These are phyloP conservation scores for Speleostelium caveatum DNA, from an alignment of 78 protist genomes.

Conservation along the genomic window DNA sequence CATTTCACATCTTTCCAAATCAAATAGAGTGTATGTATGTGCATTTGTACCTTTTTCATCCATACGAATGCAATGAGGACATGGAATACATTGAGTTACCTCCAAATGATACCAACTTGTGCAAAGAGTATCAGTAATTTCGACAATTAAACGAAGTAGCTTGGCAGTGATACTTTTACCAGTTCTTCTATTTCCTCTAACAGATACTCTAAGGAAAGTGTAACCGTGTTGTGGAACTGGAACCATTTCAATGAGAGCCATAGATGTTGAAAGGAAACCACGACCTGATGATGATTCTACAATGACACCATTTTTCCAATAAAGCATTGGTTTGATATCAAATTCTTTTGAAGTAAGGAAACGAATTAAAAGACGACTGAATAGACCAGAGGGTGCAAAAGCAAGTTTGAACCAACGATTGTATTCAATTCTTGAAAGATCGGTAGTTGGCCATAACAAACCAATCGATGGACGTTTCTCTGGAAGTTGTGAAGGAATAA, in stretches of 20 bases:
- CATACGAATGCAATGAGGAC: constrained; percentile 52
- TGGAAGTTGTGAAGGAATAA: constrained; percentile 68
- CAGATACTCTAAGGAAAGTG: constrained; percentile 34
- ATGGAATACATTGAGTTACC: constrained; percentile 30
- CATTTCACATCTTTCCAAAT: constrained; percentile 29
- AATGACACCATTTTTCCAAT: constrained; percentile 74
- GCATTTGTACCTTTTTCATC: not conserved
- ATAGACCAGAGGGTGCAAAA: constrained; percentile 66
- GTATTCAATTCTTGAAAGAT: constrained; percentile 56
- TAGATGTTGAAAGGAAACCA: constrained; percentile 6
- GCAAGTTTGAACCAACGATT: constrained; percentile 74
- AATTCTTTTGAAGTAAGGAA: constrained; percentile 33
- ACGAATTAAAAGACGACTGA: constrained; percentile 60
- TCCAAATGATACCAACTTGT: constrained; percentile 70
- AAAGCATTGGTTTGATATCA: constrained; percentile 53
- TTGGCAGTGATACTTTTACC: constrained; percentile 60
- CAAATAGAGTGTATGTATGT: constrained; percentile 5
- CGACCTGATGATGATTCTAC: constrained; percentile 9
- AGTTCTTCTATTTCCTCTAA: constrained; percentile 40
- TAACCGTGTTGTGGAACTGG: constrained; percentile 1
- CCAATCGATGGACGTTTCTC: constrained; percentile 57
- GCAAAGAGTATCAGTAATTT: constrained; percentile 48
- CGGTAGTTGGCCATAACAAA: constrained; percentile 52
- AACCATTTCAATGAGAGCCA: constrained; percentile 37
- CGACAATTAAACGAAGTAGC: constrained; percentile 53